Evolutionary conservation across 768 basidiomycete species (phyloP).

Genomic region (Pulveroboletus frians): DNA sequence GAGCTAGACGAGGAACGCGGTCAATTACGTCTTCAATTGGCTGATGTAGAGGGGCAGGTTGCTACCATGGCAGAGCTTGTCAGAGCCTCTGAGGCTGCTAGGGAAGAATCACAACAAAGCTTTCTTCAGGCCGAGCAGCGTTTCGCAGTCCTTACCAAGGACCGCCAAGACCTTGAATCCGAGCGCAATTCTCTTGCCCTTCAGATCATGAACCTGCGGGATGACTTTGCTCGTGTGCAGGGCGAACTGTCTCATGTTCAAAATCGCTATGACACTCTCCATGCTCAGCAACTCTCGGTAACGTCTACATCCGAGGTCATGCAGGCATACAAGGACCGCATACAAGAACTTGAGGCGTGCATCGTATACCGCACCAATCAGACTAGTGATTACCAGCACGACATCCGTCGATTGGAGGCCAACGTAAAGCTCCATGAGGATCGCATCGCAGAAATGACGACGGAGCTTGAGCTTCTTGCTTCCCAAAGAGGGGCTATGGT

Average conservation of each 20-base stretch:
- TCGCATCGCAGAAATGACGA: slow-evolving; percentile 60
- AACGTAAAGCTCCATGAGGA: slow-evolving; percentile 75
- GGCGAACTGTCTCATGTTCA: slow-evolving; percentile 54
- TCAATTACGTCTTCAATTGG: slow-evolving; percentile 27
- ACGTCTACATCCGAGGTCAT: slow-evolving; percentile 57
- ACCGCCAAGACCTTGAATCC: slow-evolving; percentile 54
- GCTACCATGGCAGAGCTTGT: slow-evolving; percentile 29
- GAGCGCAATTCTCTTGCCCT: slow-evolving; percentile 63
- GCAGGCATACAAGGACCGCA: slow-evolving; percentile 53
- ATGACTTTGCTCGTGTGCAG: slow-evolving; percentile 50
- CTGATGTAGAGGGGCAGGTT: slow-evolving; percentile 33
- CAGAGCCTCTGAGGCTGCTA: slow-evolving; percentile 30
- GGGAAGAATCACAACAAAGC: slow-evolving; percentile 32
- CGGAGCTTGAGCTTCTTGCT: slow-evolving; percentile 59
- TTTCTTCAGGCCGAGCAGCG: slow-evolving; percentile 34
- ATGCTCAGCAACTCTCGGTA: slow-evolving; percentile 59
- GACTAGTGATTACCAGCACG: slow-evolving; percentile 74
- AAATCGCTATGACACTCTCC: slow-evolving; percentile 54
- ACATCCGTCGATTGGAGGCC: slow-evolving; percentile 69
- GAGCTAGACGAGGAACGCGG: slow-evolving; percentile 24
- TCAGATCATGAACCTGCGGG: slow-evolving; percentile 57
- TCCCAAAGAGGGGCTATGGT: slow-evolving; percentile 77
- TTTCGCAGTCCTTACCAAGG: slow-evolving; percentile 40
- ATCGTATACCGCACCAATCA: slow-evolving; percentile 65
- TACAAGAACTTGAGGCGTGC: slow-evolving; percentile 63